Conservation (phyloP, 495 filamentous ascomycete genomes). For the Staphylotrichum tortipilum region DNA sequence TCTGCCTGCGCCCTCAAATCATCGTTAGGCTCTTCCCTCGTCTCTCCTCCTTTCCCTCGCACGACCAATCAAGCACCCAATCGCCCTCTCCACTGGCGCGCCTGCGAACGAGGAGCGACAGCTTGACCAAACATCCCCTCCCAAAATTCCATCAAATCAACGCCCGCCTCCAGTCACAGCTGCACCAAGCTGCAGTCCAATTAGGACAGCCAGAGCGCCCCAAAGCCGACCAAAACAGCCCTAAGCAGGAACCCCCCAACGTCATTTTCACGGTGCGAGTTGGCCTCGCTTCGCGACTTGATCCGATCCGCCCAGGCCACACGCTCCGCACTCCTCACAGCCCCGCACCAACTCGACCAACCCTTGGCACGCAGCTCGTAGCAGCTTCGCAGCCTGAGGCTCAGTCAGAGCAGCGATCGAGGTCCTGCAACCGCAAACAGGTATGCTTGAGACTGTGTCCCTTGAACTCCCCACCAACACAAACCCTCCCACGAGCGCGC, state of each 20-base stretch:
- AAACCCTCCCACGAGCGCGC: too few species aligned
- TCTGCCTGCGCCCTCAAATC: constrained; percentile 34
- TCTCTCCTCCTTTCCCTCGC: constrained; percentile 34
- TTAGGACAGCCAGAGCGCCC: constrained; percentile 19
- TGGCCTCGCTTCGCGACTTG: constrained; percentile 6
- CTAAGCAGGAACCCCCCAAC: neutral
- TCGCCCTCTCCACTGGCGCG: constrained; percentile 24
- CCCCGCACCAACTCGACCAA: too few species aligned
- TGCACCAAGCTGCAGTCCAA: constrained; percentile 20
- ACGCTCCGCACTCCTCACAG: too few species aligned
- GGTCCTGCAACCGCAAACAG: too few species aligned
- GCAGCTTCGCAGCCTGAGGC: too few species aligned
- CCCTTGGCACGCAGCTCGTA: too few species aligned
- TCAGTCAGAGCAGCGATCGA: too few species aligned
- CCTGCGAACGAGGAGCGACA: constrained; percentile 16
- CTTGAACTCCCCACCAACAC: too few species aligned
- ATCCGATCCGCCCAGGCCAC: constrained; percentile 12
- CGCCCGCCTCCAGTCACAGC: constrained; percentile 21
- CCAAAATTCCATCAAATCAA: constrained; percentile 31
- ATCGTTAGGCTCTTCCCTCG: constrained; percentile 29
- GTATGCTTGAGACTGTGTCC: too few species aligned
- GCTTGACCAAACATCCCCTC: constrained; percentile 12
- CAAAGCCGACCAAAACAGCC: too few species aligned
- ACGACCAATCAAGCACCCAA: constrained; percentile 36
- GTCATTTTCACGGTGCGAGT: constrained; percentile 17